Evolutionary conservation across 73 alveolate species (phyloP).

Genomic region (Tetrahymena malaccensis): DNA sequence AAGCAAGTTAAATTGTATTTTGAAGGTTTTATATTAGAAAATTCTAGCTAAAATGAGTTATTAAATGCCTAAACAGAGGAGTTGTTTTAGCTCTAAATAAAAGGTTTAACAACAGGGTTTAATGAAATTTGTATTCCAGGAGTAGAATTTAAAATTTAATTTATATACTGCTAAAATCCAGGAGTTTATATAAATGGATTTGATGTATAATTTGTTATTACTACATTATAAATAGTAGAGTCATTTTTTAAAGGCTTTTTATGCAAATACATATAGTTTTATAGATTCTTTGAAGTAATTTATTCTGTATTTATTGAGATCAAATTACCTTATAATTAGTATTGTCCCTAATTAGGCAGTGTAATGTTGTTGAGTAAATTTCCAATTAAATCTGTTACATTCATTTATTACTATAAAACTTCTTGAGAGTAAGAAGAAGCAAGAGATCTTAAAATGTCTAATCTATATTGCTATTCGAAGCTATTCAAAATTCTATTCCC

Average conservation of each 20-base stretch:
- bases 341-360: neutral
- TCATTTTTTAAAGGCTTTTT: neutral
- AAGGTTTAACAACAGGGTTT: neutral
- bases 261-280: no score
- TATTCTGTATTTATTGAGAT: neutral
- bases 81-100: neutral
- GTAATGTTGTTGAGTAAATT: neutral
- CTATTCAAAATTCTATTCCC: neutral
- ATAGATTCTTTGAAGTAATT: neutral
- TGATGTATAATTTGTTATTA: neutral
- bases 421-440: neutral
- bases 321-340: neutral
- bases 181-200: neutral
- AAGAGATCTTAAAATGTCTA: neutral
- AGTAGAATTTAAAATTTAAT: neutral
- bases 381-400: neutral
- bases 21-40: neutral
- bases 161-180: neutral
- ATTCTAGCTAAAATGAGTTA: neutral
- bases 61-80: neutral
- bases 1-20: neutral
- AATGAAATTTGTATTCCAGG: neutral
- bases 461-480: no score
- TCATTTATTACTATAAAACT: neutral
- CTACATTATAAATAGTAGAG: neutral